These are phyloP conservation scores for Lathyrus aphaca DNA, from an alignment of 306 rosid species.

Conservation along the genomic window DNA sequence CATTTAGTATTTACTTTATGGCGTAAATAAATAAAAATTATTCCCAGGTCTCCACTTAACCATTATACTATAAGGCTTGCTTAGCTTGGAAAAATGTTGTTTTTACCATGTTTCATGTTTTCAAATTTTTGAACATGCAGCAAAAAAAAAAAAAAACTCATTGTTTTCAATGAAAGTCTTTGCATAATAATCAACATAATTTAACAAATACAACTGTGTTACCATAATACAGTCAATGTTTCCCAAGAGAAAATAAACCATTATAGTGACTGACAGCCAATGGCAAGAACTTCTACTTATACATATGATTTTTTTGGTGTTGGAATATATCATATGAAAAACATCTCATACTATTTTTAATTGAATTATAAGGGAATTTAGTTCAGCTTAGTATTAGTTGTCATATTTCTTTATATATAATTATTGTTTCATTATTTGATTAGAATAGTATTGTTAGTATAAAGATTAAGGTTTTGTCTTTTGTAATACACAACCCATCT, in stretches of 20 bases:
- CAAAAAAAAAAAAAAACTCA: neutral
- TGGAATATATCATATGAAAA: slow-evolving; percentile 2
- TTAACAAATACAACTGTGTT: neutral
- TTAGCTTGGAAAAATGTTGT: neutral
- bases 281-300: slow-evolving; percentile 22
- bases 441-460: neutral
- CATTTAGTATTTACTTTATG: too few species aligned
- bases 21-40: too few species aligned
- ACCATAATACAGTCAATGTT: slow-evolving; percentile 7
- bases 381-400: neutral
- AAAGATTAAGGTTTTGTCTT: neutral
- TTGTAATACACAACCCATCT: neutral
- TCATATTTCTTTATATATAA: slow-evolving; percentile 2
- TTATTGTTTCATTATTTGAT: neutral
- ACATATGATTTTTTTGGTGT: neutral
- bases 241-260: slow-evolving; percentile 16
- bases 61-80: neutral
- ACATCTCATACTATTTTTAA: neutral
- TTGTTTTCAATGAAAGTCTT: neutral
- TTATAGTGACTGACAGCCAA: neutral
- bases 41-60: neutral
- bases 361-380: neutral
- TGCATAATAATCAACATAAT: slow-evolving; percentile 8
- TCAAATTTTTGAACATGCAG: neutral
- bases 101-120: neutral